Base-by-base conservation (phyloP, 2,329 filamentous ascomycete genomes). In the Coniochaeta sp. region DNA sequence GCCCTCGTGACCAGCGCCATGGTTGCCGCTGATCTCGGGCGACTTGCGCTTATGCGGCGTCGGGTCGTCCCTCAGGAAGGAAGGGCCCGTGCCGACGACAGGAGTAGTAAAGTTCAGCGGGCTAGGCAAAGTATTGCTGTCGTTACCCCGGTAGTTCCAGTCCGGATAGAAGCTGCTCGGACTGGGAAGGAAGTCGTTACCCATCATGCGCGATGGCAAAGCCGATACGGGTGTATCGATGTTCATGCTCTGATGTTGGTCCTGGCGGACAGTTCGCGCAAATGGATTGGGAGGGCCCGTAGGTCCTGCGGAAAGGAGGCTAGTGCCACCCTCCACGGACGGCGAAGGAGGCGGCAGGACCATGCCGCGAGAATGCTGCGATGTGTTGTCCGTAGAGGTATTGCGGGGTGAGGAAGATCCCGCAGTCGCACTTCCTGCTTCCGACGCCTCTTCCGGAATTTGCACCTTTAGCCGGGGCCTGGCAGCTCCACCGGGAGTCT, bases 221-320 rank as follows among this genome's bases (percentile, higher is more conserved):
- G 92, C 91, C 2, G 91, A 96, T n/a, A 95, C 91, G 0, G 94
- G 94, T 0, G 94, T 94, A 63, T 94, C 85, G 45, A 82, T 79
- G 55, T 70, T 70, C 67, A 81, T 85, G 52, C 65, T 72, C 54
- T 63, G 73, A 60, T 78, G n/a, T n/a, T n/a, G 82, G 52, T 82
- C 77, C 26, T 91, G 89, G 4, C 88, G 90, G 24, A 85, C 81
- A 1, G 92, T 94, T 38, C 92, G 81, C 7, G 94, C 94, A 67
- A 97, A 99, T 0, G 94, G 94, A 66, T 99, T 99, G 2, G 91
- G 91, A 13, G 94, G 94, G 0, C 94, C 94, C 16, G 86, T 87
- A 8, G 94, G 92, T 35, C 94, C 94, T 0, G 94, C 94, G 47
- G 91, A 96, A 51, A 96, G 75, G 6, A 97, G 76, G 2, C 90